Percentiles rank a stretch among this genome's conserved stretches.
Evolutionary conservation across 2,329 filamentous ascomycete species (phyloP).

Genomic region (Arthrobotrys pseudoclavata): DNA sequence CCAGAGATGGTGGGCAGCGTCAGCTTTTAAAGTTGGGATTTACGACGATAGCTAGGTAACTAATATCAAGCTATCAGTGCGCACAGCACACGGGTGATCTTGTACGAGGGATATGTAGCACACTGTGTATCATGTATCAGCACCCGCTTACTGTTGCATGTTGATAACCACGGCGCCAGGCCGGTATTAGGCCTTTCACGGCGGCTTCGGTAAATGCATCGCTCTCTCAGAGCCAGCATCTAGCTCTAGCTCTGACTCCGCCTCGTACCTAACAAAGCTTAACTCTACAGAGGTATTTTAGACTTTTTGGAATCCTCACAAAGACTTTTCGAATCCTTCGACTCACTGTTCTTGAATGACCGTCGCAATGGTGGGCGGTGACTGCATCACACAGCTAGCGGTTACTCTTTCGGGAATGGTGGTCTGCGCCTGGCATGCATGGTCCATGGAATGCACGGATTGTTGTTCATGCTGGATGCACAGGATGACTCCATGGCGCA

Average conservation of each 20-base stretch:
- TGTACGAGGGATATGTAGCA: constrained; percentile 35
- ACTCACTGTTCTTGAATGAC: constrained; percentile 29
- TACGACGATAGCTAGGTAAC: constrained; percentile 3
- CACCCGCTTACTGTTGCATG: constrained; percentile 26
- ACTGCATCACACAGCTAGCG: constrained; percentile 57
- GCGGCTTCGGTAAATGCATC: constrained; percentile 17
- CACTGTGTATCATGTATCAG: constrained; percentile 10
- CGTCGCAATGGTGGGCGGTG: constrained; percentile 33
- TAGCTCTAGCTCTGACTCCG: constrained; percentile 17
- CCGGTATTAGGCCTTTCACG: constrained; percentile 3
- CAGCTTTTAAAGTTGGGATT: constrained; percentile 49
- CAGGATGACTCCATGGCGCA: constrained; percentile 56
- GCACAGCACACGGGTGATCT: constrained; percentile 19
- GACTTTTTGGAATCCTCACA: background rate
- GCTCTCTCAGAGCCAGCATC: background rate
- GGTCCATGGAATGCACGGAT: constrained; percentile 48
- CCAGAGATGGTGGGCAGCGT: constrained; percentile 42
- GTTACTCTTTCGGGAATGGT: constrained; percentile 35
- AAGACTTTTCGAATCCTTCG: constrained; percentile 12
- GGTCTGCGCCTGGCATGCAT: constrained; percentile 36
- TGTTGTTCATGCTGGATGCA: constrained; percentile 43
- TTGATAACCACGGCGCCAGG: constrained; percentile 7
- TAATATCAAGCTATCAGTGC: constrained; percentile 20
- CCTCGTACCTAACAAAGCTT: constrained; percentile 26
- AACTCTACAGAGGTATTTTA: background rate